phyloP scores from a whole-genome alignment of 2,329 filamentous ascomycete species.

The Xylariaceae sp. region DNA sequence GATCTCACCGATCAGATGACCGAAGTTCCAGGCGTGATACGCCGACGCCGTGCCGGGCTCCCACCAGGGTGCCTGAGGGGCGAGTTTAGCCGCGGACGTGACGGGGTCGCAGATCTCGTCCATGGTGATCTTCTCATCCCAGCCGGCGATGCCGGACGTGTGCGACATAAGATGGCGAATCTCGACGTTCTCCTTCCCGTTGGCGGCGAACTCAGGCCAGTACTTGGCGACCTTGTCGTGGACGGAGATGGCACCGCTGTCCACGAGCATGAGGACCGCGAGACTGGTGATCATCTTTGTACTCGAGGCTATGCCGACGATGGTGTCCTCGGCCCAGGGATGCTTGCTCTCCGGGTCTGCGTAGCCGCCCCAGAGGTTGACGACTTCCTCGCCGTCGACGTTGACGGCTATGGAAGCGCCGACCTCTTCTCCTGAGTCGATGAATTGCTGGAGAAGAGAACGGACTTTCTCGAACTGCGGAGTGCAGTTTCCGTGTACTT shows the following conservation, averaged over 20 bases:
- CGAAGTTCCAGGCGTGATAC: conserved; percentile 49
- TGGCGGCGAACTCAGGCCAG: conserved; percentile 53
- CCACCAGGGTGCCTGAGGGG: conserved; percentile 51
- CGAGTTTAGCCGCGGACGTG: conserved; percentile 43
- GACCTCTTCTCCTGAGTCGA: conserved; percentile 48
- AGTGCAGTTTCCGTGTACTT: conserved; percentile 46
- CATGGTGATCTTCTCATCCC: conserved; percentile 42
- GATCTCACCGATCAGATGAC: conserved; percentile 51
- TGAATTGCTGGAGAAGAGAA: conserved; percentile 42
- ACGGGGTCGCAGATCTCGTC: conserved; percentile 44
- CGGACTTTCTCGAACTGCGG: conserved; percentile 46
- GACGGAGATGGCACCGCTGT: conserved; percentile 46
- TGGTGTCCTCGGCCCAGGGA: conserved; percentile 48
- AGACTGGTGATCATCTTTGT: conserved; percentile 48
- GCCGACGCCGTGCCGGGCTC: conserved; percentile 49
- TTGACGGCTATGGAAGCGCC: conserved; percentile 51
- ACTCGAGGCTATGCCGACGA: conserved; percentile 47
- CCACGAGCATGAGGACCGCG: conserved; percentile 47
- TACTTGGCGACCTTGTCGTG: conserved; percentile 47
- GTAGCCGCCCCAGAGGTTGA: conserved; percentile 52
- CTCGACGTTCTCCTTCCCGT: conserved; percentile 48
- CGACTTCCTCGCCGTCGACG: conserved; percentile 46
- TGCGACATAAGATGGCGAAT: conserved; percentile 51
- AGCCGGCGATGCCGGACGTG: conserved; percentile 44
- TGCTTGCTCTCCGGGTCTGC: conserved; percentile 38